Percentiles rank a stretch among this genome's conserved stretches.
Conservation (phyloP, 169 alveolate genomes). For the Eimeria zaria region DNA sequence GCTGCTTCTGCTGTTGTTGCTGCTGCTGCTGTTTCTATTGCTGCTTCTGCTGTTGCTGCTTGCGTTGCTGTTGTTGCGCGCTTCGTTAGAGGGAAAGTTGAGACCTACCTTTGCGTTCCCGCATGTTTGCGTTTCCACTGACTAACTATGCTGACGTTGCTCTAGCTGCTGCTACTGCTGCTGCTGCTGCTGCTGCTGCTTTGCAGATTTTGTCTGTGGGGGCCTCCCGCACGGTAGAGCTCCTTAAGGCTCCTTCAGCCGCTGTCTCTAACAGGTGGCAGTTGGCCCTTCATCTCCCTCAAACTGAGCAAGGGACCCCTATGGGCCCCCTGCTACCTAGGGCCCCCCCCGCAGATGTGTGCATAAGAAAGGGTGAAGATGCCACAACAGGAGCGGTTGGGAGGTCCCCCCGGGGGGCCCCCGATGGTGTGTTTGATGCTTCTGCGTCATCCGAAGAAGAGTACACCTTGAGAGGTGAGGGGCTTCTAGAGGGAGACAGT, state of each 20-base stretch:
- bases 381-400: not conserved
- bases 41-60: not conserved
- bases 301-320: slow-evolving; percentile 37
- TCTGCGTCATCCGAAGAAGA: not conserved
- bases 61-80: not conserved
- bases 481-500: not conserved
- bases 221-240: slow-evolving; percentile 52
- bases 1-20: slow-evolving; percentile 11
- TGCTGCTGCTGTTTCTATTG: not conserved
- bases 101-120: not conserved
- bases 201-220: slow-evolving; percentile 38
- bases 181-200: slow-evolving; percentile 60
- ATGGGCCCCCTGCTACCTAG: not conserved
- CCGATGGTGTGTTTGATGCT: not conserved
- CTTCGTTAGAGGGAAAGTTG: too few species aligned
- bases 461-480: not conserved
- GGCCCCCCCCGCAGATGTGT: slow-evolving; percentile 7
- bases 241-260: slow-evolving; percentile 27
- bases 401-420: slow-evolving; percentile 24
- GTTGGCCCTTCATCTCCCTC: slow-evolving; percentile 4
- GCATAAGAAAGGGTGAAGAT: not conserved
- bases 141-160: slow-evolving; percentile 13
- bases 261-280: slow-evolving; percentile 44
- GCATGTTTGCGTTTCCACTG: not conserved
- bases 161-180: slow-evolving; percentile 42